Evolutionary conservation across 441 rosid genomes (phyloP), one percentile per base, ranked within the genome.

Genomic region (Pelargonium fulgidum): DNA sequence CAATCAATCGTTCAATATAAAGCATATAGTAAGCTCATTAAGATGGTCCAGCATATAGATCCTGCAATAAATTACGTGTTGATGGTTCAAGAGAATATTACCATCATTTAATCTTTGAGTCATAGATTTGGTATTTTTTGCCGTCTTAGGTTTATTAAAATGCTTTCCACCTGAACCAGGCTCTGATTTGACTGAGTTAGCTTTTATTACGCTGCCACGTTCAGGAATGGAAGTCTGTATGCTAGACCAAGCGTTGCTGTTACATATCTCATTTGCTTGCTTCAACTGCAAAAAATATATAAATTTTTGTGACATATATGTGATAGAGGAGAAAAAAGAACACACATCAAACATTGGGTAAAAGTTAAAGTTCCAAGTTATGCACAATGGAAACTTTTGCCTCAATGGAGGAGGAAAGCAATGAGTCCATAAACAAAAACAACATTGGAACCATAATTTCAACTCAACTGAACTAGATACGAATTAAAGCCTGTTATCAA

Each of bases 271-370:
- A 62, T 68, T 71, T 42, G 56, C 48, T 26, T 68, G 78, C 54
- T 71, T 81, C 77, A 81, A 70, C 88, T 85, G 87, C 78, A 74
- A 66, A 61, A n/a, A 29, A 48, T 33, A 20, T 70, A 64, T 7
- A 19, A 29, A 16, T 78, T 20, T 20, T 75, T 66, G 24, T 10
- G 16, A 42, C 68, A 24, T 59, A 73, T 26, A 13, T 64, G 4
- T 67, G 54, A 11, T 3, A 29, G 59, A 72, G 26, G 61, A n/a
- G 26, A n/a, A 41, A 41, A 48, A 61, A 17, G n/a, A 68, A 3
- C 3, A 50, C 26, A 20, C 29, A 5, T 16, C 54, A 47, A 47
- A 12, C 54, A 47, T 10, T 10, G n/a, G 54, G n/a, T 47, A 47
- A 47, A n/a, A 9, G 54, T 47, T 47, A 3, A 47, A 47, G n/a